These are phyloP conservation scores for Pseudonitzschia multiseries DNA, from an alignment of 108 stramenopile species.

Conservation along the genomic window DNA sequence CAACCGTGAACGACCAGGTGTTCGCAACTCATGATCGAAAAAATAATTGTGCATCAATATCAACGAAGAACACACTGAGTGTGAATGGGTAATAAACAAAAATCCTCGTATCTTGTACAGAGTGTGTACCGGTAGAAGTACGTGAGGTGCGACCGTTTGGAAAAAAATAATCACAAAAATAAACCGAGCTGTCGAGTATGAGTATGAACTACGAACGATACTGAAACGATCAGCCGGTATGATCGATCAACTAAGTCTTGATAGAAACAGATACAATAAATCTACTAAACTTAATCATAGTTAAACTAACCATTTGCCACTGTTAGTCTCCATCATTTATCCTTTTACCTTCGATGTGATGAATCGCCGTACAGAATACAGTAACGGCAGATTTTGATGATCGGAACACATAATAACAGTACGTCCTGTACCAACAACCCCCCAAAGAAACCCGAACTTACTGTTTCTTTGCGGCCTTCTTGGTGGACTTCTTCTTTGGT, in stretches of 20 bases:
- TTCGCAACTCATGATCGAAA: neutral
- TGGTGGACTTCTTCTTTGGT: slow-evolving; percentile 23
- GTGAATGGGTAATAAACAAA: neutral
- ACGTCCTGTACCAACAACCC: neutral
- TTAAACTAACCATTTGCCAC: neutral
- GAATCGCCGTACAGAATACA: neutral
- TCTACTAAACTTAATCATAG: neutral
- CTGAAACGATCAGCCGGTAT: too few species aligned
- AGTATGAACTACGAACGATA: too few species aligned
- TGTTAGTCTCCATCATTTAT: neutral
- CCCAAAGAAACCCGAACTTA: neutral
- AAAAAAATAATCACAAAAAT: neutral
- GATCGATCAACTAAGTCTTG: too few species aligned
- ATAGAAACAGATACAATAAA: neutral
- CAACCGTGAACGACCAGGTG: neutral
- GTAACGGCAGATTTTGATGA: neutral
- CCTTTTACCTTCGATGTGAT: neutral
- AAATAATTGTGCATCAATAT: too few species aligned
- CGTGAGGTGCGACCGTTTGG: too few species aligned
- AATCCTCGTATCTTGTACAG: too few species aligned
- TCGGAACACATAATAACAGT: neutral
- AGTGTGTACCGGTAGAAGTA: too few species aligned
- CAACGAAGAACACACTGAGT: neutral
- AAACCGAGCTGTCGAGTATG: neutral
- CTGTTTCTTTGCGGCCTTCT: slow-evolving; percentile 17